Evolutionary conservation across 2,329 filamentous ascomycete species (phyloP).

Genomic region (Penicillium occitanis): DNA sequence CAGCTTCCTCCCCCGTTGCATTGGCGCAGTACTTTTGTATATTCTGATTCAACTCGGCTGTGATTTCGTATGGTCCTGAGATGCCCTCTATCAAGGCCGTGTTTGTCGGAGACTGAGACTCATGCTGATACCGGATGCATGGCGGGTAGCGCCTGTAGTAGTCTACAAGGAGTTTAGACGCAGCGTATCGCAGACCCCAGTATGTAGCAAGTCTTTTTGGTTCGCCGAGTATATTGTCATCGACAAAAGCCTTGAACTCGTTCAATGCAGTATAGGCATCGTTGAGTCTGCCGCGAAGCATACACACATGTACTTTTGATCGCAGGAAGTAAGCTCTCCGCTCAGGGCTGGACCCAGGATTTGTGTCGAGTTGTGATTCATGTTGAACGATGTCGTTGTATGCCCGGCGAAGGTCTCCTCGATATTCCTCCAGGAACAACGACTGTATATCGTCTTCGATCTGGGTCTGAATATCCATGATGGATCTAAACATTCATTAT

Average conservation of each 20-base stretch:
- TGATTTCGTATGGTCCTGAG: constrained; percentile 22
- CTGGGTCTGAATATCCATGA: constrained; percentile 19
- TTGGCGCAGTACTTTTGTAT: constrained; percentile 18
- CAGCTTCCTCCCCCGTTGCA: constrained; percentile 8
- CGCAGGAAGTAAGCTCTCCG: constrained; percentile 25
- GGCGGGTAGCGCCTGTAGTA: constrained; percentile 27
- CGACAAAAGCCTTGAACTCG: constrained; percentile 21
- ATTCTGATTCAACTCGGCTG: constrained; percentile 21
- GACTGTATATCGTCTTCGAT: constrained; percentile 24
- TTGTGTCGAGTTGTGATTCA: constrained; percentile 7
- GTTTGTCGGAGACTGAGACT: constrained; percentile 23
- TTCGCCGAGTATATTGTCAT: constrained; percentile 1
- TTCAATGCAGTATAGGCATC: constrained; percentile 24
- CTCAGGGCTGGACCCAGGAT: constrained; percentile 8
- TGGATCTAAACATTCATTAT: neutral
- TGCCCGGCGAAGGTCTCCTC: constrained; percentile 26
- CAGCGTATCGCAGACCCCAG: constrained; percentile 29
- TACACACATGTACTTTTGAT: constrained; percentile 23
- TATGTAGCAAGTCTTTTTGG: constrained; percentile 21
- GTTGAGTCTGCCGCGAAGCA: constrained; percentile 24
- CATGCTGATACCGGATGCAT: constrained; percentile 27
- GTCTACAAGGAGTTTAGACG: constrained; percentile 25
- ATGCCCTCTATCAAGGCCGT: constrained; percentile 22
- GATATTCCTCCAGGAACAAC: constrained; percentile 27
- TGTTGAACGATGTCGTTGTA: constrained; percentile 22